A percentile compares a stretch with the other conserved stretches of the same genome.
These are phyloP conservation scores for Pneumocystis sp. DNA, from an alignment of 1,139 yeast genomes.

Conservation along the genomic window DNA sequence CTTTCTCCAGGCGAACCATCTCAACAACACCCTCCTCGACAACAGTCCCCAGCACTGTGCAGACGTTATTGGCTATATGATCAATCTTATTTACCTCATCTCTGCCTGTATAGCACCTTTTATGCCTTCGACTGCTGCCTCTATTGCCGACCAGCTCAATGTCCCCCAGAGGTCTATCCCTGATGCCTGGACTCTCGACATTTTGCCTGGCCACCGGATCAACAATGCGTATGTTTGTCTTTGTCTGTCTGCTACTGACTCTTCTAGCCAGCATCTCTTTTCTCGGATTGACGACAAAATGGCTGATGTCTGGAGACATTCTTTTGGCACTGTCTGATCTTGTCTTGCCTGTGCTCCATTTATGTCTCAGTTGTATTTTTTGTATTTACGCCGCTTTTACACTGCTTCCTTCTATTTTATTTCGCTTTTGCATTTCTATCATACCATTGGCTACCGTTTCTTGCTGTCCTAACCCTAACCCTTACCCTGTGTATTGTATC, in stretches of 20 bases:
- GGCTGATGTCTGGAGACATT: constrained; percentile 72
- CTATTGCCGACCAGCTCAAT: constrained; percentile 63
- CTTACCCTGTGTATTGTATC: too few relatives aligned
- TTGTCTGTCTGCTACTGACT: neutral
- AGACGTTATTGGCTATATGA: constrained; percentile 83
- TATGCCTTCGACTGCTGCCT: constrained; percentile 70
- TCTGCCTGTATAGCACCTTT: constrained; percentile 70
- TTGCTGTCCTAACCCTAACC: too few relatives aligned
- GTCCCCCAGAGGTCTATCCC: constrained; percentile 70
- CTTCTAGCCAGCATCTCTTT: constrained; percentile 52
- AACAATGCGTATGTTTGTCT: constrained; percentile 46
- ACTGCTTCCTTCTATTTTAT: too few relatives aligned
- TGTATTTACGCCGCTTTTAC: too few relatives aligned
- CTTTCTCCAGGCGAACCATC: constrained; percentile 87
- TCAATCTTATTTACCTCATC: constrained; percentile 72
- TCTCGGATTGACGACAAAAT: constrained; percentile 80
- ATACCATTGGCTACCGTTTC: too few relatives aligned
- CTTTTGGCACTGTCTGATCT: constrained; percentile 61
- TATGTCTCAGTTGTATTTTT: too few relatives aligned
- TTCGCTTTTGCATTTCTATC: too few relatives aligned
- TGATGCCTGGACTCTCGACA: constrained; percentile 46
- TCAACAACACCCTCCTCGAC: constrained; percentile 71
- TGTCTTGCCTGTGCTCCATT: too few relatives aligned
- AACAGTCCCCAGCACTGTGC: constrained; percentile 69
- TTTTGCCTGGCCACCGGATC: constrained; percentile 71